These are phyloP conservation scores for Pulveroboletus sp. DNA, from an alignment of 768 basidiomycete genomes.

Conservation along the genomic window DNA sequence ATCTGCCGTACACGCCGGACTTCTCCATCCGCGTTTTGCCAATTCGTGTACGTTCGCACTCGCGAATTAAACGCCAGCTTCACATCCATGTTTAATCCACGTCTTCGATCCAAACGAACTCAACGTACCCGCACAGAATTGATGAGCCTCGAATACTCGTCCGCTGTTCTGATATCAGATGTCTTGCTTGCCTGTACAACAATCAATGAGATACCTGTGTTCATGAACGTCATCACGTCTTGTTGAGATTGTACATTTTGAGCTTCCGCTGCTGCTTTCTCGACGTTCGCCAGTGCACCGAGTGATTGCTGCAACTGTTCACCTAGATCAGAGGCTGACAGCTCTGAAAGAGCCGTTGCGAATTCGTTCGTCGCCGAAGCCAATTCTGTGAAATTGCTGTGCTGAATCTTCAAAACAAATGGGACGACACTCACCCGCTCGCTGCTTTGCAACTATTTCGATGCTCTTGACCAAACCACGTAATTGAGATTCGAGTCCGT, in stretches of 20 bases:
- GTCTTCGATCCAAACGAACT: background rate
- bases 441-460: slow-evolving; percentile 78
- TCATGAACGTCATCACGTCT: slow-evolving; percentile 78
- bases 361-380: slow-evolving; percentile 74
- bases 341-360: slow-evolving; percentile 60
- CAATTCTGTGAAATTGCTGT: slow-evolving; percentile 47
- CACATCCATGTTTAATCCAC: background rate
- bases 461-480: slow-evolving; percentile 84
- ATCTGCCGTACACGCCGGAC: slow-evolving; percentile 64
- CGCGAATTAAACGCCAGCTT: slow-evolving; percentile 88
- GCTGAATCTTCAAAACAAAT: background rate
- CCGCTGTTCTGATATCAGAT: slow-evolving; percentile 41
- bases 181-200: background rate
- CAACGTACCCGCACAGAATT: slow-evolving; percentile 74
- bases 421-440: slow-evolving; percentile 49
- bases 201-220: slow-evolving; percentile 47
- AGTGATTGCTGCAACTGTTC: slow-evolving; percentile 69
- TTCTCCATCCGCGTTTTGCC: slow-evolving; percentile 79
- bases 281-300: slow-evolving; percentile 66
- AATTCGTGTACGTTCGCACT: slow-evolving; percentile 73
- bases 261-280: slow-evolving; percentile 67
- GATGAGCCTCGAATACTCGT: slow-evolving; percentile 92
- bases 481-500: slow-evolving; percentile 86
- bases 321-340: slow-evolving; percentile 74
- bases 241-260: slow-evolving; percentile 74